These are phyloP conservation scores for Pseudogymnoascus sp. DNA, from an alignment of 2,329 filamentous ascomycete genomes.

Conservation along the genomic window DNA sequence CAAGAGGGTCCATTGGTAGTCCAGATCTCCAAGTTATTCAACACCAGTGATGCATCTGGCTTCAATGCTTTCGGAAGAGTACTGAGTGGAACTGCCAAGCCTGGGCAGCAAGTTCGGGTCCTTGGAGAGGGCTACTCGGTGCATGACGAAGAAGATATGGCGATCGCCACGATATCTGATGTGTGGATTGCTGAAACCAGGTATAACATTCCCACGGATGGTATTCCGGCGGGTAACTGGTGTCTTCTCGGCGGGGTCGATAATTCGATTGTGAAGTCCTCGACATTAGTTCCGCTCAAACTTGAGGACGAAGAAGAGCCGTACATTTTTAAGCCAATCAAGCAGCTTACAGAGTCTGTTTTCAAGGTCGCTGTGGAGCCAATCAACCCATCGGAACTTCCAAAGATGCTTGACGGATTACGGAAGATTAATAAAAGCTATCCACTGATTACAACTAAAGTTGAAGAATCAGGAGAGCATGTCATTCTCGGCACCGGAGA, in stretches of 20 bases:
- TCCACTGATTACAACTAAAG: constrained; percentile 89
- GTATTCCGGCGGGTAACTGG: constrained; percentile 88
- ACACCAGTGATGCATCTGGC: constrained; percentile 76
- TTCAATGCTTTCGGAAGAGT: constrained; percentile 89
- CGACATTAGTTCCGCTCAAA: constrained; percentile 74
- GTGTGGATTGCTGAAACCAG: constrained; percentile 87
- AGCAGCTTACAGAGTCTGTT: constrained; percentile 93
- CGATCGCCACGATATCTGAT: constrained; percentile 69
- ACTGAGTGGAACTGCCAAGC: constrained; percentile 80
- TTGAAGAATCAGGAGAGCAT: constrained; percentile 96
- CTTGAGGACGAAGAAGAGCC: constrained; percentile 83
- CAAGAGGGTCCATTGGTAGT: constrained; percentile 87
- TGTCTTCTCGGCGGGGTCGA: constrained; percentile 88
- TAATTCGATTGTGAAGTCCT: constrained; percentile 97
- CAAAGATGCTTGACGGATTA: constrained; percentile 96
- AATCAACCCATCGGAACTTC: constrained; percentile 93
- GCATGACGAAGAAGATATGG: constrained; percentile 98
- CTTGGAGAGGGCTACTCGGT: constrained; percentile 92
- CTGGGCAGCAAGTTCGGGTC: constrained; percentile 76
- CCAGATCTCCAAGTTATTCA: constrained; percentile 89
- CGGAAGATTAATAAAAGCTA: constrained; percentile 98
- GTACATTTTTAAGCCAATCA: constrained; percentile 88
- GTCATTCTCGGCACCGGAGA: constrained; percentile 92
- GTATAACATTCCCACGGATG: constrained; percentile 87
- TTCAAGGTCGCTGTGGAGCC: constrained; percentile 97